A percentile compares a stretch with the other conserved stretches of the same genome.
Conservation (phyloP, 352 stramenopile species). For the Phytophthora pistaciae region DNA sequence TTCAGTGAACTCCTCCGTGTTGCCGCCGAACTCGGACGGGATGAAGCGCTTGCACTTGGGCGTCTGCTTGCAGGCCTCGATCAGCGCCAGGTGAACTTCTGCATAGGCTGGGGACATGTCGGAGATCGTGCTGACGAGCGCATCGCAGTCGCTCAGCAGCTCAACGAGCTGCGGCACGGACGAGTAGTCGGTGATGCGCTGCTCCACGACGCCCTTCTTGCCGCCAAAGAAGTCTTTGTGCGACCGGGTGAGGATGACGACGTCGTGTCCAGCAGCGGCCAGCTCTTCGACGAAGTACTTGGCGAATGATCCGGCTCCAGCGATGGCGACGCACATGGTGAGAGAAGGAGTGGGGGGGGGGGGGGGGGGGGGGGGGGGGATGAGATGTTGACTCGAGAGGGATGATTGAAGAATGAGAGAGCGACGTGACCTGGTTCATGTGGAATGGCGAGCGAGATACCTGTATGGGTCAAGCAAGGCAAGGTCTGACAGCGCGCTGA, state of each 20-base stretch:
- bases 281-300: constrained; percentile 45
- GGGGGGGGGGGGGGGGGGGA: too few species aligned
- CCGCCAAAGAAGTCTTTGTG: constrained; percentile 48
- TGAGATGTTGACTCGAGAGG: constrained; percentile 2
- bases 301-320: constrained; percentile 41
- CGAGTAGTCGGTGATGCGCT: constrained; percentile 44
- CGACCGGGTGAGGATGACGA: constrained; percentile 47
- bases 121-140: constrained; percentile 37
- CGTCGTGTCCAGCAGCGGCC: constrained; percentile 31
- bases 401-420: constrained; percentile 30
- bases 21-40: constrained; percentile 45
- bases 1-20: constrained; percentile 39
- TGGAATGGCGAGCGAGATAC: neutral
- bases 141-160: constrained; percentile 40
- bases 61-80: constrained; percentile 46
- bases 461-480: neutral
- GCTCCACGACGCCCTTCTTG: constrained; percentile 38
- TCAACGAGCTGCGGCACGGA: constrained; percentile 28
- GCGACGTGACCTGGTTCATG: neutral
- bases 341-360: too few species aligned
- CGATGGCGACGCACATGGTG: constrained; percentile 53
- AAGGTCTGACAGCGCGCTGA: neutral
- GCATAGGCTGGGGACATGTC: constrained; percentile 19
- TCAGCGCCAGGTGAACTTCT: constrained; percentile 28
- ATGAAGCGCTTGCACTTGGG: constrained; percentile 61